Base-by-base conservation (phyloP, 371 early-diverging fungal species). In the Polyrhizophydium stewartii region DNA sequence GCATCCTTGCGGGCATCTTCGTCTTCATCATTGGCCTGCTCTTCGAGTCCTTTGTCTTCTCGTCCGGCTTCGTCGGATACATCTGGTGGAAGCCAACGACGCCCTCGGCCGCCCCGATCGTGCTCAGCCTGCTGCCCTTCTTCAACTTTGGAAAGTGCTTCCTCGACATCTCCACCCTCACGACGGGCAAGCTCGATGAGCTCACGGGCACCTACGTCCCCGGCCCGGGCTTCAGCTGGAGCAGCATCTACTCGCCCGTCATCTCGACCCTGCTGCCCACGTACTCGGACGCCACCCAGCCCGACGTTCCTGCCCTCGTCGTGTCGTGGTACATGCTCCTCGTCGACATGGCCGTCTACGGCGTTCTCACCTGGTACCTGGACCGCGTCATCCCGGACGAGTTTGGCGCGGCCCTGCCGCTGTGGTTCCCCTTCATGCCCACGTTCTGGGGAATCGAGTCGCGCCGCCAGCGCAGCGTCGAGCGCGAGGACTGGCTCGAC, bases 141-240 rank as follows among this genome's bases (percentile, higher is more conserved):
- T 89, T 87, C 80, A 86, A 87, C 73, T 89, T 87, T 73, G 87
- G 88, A 37, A 80, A 83, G 59, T 69, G 86, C 53, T 88, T 85
- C 69, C 59, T 87, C 49, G 88, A 88, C 69, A 80, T 89, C 61
- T 72, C 81, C n/a, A 65, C 71, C 46, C 72, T 79, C 57, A 78
- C 89, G 10, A 75, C 87, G 0, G 89, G 89, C 5, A 72, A 70
- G 13, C 65, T 80, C 40, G 87, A 87, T 67, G 21, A 61, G 21
- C 67, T 87, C 46, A 86, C 88, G 1, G 55, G 69, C 59, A 84
- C 83, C 17, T 79, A 59, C 56, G 77, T 85, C 63, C 74, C 80
- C 0, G 84, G 83, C 21, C 83, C 82, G 9, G 85, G 53, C 10
- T 86, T 86, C 70, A 56, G 75, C 19, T 85, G 84, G 83, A 38